Evolutionary conservation across 1,284 basidiomycete genomes (phyloP).

Genomic region (Naganishia albida): DNA sequence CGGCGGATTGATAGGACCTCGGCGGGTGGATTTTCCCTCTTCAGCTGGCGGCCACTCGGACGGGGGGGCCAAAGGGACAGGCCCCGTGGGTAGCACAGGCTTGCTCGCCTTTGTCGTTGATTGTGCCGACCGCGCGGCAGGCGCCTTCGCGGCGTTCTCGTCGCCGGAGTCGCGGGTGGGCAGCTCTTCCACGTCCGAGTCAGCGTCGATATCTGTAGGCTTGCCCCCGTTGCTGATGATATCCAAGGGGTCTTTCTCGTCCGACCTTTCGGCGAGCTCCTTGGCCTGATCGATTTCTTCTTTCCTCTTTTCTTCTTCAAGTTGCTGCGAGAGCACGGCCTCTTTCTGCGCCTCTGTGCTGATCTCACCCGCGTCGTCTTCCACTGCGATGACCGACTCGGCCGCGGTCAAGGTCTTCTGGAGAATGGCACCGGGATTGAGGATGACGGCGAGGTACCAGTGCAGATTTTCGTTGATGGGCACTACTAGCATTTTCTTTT

Average conservation of each 20-base stretch:
- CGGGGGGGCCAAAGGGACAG: background rate
- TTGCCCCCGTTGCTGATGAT: constrained; percentile 28
- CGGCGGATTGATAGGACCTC: background rate
- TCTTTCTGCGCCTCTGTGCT: constrained; percentile 1
- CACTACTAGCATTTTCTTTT: constrained; percentile 87
- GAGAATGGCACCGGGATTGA: constrained; percentile 66
- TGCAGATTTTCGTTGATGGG: constrained; percentile 96
- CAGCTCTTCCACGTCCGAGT: constrained; percentile 3
- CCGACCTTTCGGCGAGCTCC: background rate
- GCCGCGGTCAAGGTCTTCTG: background rate
- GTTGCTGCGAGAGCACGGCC: constrained; percentile 1
- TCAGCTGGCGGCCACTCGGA: background rate
- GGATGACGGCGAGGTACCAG: constrained; percentile 96
- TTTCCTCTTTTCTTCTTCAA: constrained; percentile 9
- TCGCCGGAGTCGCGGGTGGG: background rate
- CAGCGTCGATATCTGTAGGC: constrained; percentile 10
- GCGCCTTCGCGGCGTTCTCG: background rate
- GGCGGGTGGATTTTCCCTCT: constrained; percentile 1
- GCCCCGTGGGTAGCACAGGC: background rate
- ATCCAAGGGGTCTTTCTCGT: constrained; percentile 34
- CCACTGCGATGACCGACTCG: background rate
- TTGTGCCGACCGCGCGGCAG: background rate
- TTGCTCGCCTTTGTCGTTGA: background rate
- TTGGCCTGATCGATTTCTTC: background rate
- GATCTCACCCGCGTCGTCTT: background rate